phyloP scores from a whole-genome alignment of 768 basidiomycete genomes.

The Russula foetens region DNA sequence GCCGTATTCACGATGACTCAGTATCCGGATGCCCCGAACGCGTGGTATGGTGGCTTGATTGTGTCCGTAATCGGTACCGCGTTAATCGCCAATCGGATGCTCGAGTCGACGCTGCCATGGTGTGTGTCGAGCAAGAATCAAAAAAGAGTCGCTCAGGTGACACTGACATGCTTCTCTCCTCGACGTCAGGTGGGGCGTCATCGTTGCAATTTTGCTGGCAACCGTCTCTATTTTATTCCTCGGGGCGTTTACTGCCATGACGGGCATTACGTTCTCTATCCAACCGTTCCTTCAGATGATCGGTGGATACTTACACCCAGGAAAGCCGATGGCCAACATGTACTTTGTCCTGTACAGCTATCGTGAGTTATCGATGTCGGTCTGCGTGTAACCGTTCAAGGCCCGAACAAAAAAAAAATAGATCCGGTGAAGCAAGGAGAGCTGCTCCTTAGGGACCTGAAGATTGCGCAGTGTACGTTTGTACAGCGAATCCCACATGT shows the following conservation, averaged over 20 bases:
- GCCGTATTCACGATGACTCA: conserved; percentile 2
- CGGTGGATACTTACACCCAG: conserved; percentile 28
- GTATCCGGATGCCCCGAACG: conserved; percentile 30
- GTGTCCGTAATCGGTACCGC: conserved; percentile 27
- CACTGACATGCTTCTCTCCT: background rate
- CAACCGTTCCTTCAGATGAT: conserved; percentile 45
- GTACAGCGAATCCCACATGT: background rate
- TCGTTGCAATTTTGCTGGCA: conserved; percentile 36
- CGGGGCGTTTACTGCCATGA: conserved; percentile 38
- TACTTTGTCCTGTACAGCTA: conserved; percentile 41
- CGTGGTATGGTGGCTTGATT: conserved; percentile 28
- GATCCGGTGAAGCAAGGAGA: conserved; percentile 38
- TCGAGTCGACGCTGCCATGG: conserved; percentile 42
- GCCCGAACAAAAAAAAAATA: conserved; percentile 12
- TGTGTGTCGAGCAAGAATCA: conserved; percentile 15
- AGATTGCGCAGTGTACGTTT: conserved; percentile 36
- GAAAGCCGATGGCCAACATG: conserved; percentile 30
- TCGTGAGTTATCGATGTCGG: conserved; percentile 24
- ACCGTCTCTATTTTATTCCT: conserved; percentile 41
- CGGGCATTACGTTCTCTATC: conserved; percentile 38
- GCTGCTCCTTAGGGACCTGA: conserved; percentile 39
- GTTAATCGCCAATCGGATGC: conserved; percentile 38
- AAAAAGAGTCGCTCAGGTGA: background rate
- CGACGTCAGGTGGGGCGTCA: conserved; percentile 36
- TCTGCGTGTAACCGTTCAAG: background rate